Base-by-base conservation (phyloP, 2,329 filamentous ascomycete species). In the Microascus cirrosus region DNA sequence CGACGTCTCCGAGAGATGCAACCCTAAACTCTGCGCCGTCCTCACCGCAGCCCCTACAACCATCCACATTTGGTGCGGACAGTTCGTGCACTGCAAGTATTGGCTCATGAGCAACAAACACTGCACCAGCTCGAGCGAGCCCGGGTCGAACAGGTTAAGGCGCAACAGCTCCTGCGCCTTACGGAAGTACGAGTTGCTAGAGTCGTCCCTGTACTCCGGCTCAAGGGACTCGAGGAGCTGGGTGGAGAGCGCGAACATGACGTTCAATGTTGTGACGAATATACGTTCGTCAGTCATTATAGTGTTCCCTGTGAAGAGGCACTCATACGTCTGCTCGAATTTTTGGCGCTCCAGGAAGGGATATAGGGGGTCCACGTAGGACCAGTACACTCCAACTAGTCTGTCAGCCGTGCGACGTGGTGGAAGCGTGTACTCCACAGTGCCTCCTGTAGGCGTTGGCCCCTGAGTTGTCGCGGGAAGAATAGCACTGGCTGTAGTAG, bases 51-150 rank as follows among this genome's bases (percentile, higher is more conserved):
- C 66, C 0, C 76, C 76, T 0, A 75, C 72, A 4, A 75, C 70
- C 65, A 78, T 77, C 77, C 76, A 79, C 1, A 74, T 77, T 59
- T 76, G 72, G 59, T 78, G 73, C 0, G 74, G 71, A 6, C 71
- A 71, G 13, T 75, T 71, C 0, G 76, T 78, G 53, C 76, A 76
- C 51, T 78, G 77, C 0, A 78, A 64, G 59, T 78, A 79, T 52
- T 77, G 76, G 12, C 72, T 74, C 60, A 76, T 75, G 5, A 79
- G 65, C 0, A 79, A 63, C 1, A 78, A 64, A 52, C 72, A 77
- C 61, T 79, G 76, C 1, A 79, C 73, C 1, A 76, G 58, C 51
- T 73, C 73, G 0, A 74, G 62, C 0, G 74, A 77, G 0, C 71
- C 73, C 0, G 69, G 65, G 12, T 76, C 69, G 70, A 74, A 76